phyloP scores from a whole-genome alignment of 1,284 basidiomycete species.

The Ceratobasidium papillatum region DNA sequence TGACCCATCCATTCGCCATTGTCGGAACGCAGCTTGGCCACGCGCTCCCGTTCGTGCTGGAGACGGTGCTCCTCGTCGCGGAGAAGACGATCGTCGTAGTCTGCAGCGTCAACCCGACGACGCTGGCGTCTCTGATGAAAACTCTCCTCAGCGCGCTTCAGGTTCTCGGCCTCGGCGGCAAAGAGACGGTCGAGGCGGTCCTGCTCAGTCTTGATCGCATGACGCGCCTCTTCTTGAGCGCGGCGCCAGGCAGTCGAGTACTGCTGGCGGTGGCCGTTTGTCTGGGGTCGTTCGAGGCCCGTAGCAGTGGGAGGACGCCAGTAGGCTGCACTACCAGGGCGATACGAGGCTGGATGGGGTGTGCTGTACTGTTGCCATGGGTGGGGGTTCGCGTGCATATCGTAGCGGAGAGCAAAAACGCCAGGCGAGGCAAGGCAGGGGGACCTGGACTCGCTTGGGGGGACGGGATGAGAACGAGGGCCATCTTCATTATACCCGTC shows the following conservation, averaged over 20 bases:
- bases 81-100: slow-evolving; percentile 7
- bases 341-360: neutral
- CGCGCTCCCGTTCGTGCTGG: neutral
- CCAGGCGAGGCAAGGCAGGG: neutral
- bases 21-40: slow-evolving; percentile 21
- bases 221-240: slow-evolving; percentile 25
- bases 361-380: slow-evolving; percentile 15
- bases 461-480: neutral
- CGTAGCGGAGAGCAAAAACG: neutral
- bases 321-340: slow-evolving; percentile 15
- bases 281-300: slow-evolving; percentile 12
- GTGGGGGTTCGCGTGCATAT: slow-evolving; percentile 22
- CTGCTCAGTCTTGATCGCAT: slow-evolving; percentile 34
- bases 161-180: slow-evolving; percentile 27
- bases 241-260: slow-evolving; percentile 7
- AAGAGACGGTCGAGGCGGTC: slow-evolving; percentile 28
- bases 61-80: slow-evolving; percentile 9
- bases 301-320: slow-evolving; percentile 27
- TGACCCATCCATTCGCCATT: slow-evolving; percentile 13
- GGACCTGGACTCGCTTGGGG: slow-evolving; percentile 22
- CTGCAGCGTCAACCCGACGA: neutral
- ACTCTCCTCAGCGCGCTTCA: slow-evolving; percentile 25
- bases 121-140: neutral
- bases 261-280: neutral
- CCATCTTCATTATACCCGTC: neutral